Evolutionary conservation across 2,329 filamentous ascomycete species (phyloP), one percentile per base, ranked within the genome.

Genomic region (Aspergillus neoniger): DNA sequence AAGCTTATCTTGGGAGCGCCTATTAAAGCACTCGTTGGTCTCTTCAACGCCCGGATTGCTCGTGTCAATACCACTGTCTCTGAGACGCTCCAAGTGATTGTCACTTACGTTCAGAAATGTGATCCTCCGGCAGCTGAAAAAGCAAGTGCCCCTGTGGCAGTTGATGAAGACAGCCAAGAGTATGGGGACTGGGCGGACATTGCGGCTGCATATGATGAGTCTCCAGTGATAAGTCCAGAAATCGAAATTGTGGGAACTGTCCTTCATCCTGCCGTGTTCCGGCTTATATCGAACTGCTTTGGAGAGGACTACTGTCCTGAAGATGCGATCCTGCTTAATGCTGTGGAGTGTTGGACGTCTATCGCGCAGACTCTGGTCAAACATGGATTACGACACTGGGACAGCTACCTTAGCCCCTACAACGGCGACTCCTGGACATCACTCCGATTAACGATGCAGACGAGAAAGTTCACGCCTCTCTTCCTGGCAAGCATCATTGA

Each of bases 141-240:
- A 47, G 51, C 51, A 47, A 62, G 56, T 19, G 32, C 63, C n/a
- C 55, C 70, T n/a, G 57, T 60, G 14, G 69, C 77, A 25, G 66
- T 66, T 5, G 83, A 79, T 57, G 85, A 88, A 55, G 86, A 88
- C 56, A 88, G 86, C 63, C 86, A 88, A 69, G 86, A 88, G 50
- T 88, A 86, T 67, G 86, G 86, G 30, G 85, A 86, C 61, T 85
- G 82, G 76, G 76, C 80, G 21, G 85, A 79, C 19, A 76, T 87
- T 53, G 81, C 84, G 59, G 81, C 83, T 41, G 68, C 73, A 3
- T 74, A 77, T 44, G 72, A 75, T 25, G 68, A 74, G 39, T 49
- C 53, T 28, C 58, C 67, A 28, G 58, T 67, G 39, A 49, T 67
- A 14, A 65, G 62, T 25, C 32, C 36, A 52, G 72, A 65, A 23